Percentiles rank a stretch among this genome's conserved stretches.
Evolutionary conservation across 192 early-diverging fungal species (phyloP).

Genomic region (Diversispora epigaea): DNA sequence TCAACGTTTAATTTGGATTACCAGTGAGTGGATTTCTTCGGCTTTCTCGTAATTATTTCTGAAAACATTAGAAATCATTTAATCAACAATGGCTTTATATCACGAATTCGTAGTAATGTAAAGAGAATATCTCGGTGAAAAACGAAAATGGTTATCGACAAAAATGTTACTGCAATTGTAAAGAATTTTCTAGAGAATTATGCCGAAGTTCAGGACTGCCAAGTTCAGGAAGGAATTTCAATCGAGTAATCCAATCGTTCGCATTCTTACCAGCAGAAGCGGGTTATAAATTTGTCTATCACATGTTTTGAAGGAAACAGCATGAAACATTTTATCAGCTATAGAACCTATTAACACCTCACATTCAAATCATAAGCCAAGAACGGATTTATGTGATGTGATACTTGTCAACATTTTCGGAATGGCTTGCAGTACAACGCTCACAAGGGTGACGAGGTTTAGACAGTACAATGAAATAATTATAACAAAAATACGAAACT

Average conservation of each 20-base stretch:
- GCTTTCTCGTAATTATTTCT: background rate
- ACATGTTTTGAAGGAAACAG: background rate
- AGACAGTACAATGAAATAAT: conserved; percentile 23
- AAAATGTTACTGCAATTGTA: background rate
- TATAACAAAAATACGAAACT: conserved; percentile 30
- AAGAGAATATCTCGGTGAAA: background rate
- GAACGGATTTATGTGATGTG: conserved; percentile 24
- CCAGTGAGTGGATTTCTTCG: too few relatives aligned
- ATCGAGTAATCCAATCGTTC: background rate
- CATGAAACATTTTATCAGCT: conserved; percentile 13
- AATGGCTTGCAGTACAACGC: conserved; percentile 16
- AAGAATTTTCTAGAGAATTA: conserved; percentile 23
- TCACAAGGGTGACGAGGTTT: background rate
- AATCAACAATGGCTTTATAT: background rate
- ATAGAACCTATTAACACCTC: conserved; percentile 18
- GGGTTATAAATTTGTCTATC: conserved; percentile 20
- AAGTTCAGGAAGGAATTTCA: conserved; percentile 6
- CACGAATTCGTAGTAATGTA: conserved; percentile 13
- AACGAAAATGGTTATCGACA: conserved; percentile 9
- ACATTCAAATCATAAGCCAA: too few relatives aligned
- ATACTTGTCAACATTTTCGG: conserved; percentile 8
- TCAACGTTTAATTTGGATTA: too few relatives aligned
- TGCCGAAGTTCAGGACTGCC: conserved; percentile 25
- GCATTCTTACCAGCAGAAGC: background rate
- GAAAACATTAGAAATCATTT: conserved; percentile 20